phyloP scores from a whole-genome alignment of 495 filamentous ascomycete genomes.

The Usnea hakonensis region DNA sequence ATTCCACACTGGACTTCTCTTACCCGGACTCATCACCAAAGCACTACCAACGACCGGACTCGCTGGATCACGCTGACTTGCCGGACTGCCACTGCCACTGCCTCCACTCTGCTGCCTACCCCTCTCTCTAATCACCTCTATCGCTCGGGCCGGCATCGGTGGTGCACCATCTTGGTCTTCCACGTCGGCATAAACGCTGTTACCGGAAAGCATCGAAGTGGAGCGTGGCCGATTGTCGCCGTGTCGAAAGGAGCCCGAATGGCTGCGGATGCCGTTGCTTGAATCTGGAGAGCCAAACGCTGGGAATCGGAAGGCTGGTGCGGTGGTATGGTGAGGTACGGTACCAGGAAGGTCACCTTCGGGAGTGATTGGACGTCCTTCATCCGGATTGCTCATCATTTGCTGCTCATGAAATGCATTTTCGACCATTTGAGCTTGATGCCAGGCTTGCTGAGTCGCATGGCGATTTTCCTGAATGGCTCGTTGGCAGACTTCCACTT shows the following conservation, averaged over 20 bases:
- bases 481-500: constrained; percentile 39
- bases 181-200: constrained; percentile 21
- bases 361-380: constrained; percentile 40
- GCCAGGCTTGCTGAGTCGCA: constrained; percentile 41
- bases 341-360: constrained; percentile 45
- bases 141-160: constrained; percentile 25
- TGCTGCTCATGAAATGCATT: constrained; percentile 38
- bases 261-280: constrained; percentile 27
- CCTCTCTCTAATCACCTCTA: constrained; percentile 20
- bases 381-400: constrained; percentile 35
- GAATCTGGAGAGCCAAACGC: constrained; percentile 23
- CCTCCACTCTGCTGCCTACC: constrained; percentile 34
- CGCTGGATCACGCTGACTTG: constrained; percentile 35
- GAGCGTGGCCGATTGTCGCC: constrained; percentile 19
- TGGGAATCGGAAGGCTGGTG: constrained; percentile 26
- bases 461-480: constrained; percentile 42
- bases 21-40: constrained; percentile 20
- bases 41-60: constrained; percentile 20
- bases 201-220: constrained; percentile 21
- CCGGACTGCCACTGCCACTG: constrained; percentile 39
- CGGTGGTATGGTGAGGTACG: constrained; percentile 29
- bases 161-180: constrained; percentile 24
- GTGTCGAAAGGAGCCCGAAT: constrained; percentile 34
- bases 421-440: constrained; percentile 42
- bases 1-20: constrained; percentile 27